Conservation (phyloP, 345 rosid genomes). For the Populus nigra region DNA sequence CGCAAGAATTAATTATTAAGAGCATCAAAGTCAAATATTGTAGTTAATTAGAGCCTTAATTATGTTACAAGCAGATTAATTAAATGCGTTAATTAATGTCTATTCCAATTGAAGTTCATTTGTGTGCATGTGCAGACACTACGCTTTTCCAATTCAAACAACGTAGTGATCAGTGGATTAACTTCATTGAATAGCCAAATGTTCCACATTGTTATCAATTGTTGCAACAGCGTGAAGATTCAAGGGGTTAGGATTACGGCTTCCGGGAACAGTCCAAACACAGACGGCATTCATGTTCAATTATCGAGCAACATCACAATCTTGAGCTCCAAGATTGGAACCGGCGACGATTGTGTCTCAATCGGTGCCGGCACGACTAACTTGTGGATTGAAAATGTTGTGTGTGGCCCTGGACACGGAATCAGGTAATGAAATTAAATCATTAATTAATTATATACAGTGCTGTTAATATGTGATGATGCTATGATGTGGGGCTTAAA, state of each 20-base stretch:
- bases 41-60: background rate
- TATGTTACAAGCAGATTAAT: background rate
- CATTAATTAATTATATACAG: no score
- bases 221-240: conserved; percentile 1
- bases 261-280: conserved; percentile 12
- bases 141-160: background rate
- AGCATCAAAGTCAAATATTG: background rate
- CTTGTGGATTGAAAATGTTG: conserved; percentile 5
- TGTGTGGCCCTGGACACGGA: conserved; percentile 18
- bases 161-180: background rate
- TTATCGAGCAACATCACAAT: conserved; percentile 4
- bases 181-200: conserved; percentile 12
- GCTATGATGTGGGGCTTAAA: no score
- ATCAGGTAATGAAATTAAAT: conserved; percentile 1
- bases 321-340: conserved; percentile 5
- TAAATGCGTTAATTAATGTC: background rate
- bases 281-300: conserved; percentile 13
- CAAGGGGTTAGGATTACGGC: background rate
- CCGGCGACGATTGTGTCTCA: conserved; percentile 20
- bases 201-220: conserved; percentile 9
- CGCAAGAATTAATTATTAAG: background rate
- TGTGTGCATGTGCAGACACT: background rate
- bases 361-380: conserved; percentile 10
- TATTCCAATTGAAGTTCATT: background rate
- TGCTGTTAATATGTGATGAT: no score